Conservation (phyloP, 2,329 filamentous ascomycete species). For the Penicillium sp. region DNA sequence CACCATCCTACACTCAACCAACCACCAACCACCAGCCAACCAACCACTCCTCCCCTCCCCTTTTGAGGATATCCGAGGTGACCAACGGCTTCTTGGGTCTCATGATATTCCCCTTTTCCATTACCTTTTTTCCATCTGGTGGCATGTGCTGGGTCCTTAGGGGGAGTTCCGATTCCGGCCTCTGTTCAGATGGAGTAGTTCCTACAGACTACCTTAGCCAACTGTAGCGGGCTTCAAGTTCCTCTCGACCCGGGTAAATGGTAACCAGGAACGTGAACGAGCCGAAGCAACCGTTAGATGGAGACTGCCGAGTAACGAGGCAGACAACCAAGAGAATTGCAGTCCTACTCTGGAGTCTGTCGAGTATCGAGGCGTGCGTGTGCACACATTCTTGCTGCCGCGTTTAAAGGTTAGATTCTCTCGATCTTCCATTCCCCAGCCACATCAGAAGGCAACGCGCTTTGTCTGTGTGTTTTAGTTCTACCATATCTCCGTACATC, state of each 20-base stretch:
- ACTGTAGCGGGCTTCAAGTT: background rate
- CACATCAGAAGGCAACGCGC: background rate
- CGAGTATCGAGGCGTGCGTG: background rate
- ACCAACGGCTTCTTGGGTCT: slow-evolving; percentile 28
- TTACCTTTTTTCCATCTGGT: background rate
- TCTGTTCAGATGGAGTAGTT: background rate
- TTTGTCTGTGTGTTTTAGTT: background rate
- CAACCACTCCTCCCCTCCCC: slow-evolving; percentile 1
- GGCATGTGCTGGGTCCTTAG: background rate
- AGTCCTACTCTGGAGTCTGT: background rate
- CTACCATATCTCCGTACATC: background rate
- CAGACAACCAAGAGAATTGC: background rate
- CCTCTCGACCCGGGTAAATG: background rate
- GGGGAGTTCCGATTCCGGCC: slow-evolving; percentile 14
- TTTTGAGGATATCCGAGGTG: slow-evolving; percentile 17
- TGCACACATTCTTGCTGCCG: slow-evolving; percentile 16
- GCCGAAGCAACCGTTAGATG: background rate
- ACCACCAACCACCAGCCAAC: background rate
- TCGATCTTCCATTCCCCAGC: slow-evolving; percentile 30
- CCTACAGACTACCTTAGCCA: background rate
- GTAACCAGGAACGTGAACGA: background rate
- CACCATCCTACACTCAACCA: background rate
- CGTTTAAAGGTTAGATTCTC: slow-evolving; percentile 16
- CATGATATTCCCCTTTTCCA: slow-evolving; percentile 25
- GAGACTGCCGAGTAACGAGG: background rate